Percentiles rank a stretch among this genome's conserved stretches.
Evolutionary conservation across 2,329 filamentous ascomycete genomes (phyloP).

Genomic region (Penicillium olsonii): DNA sequence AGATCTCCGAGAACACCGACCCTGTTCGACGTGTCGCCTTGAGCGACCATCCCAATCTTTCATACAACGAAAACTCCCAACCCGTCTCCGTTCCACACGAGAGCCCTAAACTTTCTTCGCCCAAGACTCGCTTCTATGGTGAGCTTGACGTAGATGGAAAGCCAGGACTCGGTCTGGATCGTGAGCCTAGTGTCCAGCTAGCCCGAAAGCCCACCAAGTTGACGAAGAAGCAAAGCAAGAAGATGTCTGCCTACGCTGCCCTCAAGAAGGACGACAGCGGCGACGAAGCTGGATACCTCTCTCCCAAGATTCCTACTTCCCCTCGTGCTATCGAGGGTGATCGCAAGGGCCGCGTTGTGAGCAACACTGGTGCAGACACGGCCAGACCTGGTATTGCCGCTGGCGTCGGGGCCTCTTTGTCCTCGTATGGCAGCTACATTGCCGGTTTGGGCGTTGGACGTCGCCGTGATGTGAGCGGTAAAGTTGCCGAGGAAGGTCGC

Average conservation of each 20-base stretch:
- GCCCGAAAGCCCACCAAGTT: conserved; percentile 32
- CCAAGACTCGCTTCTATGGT: conserved; percentile 43
- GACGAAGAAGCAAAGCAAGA: conserved; percentile 36
- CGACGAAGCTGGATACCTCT: conserved; percentile 20
- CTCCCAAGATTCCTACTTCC: conserved; percentile 8
- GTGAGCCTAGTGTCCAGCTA: conserved; percentile 24
- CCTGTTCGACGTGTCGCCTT: conserved; percentile 34
- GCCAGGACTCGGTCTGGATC: conserved; percentile 23
- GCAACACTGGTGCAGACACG: conserved; percentile 45
- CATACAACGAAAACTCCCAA: conserved; percentile 26
- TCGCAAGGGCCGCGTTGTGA: conserved; percentile 47
- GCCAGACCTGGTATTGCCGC: conserved; percentile 20
- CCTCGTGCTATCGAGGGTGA: conserved; percentile 31
- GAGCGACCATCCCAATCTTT: conserved; percentile 37
- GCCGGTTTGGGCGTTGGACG: conserved; percentile 47
- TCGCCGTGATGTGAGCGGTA: conserved; percentile 50
- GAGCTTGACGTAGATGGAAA: conserved; percentile 33
- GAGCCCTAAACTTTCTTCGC: conserved; percentile 32
- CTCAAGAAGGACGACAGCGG: conserved; percentile 34
- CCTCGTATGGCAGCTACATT: conserved; percentile 46
- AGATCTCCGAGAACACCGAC: conserved; percentile 26
- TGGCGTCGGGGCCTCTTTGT: conserved; percentile 33
- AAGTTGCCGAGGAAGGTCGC: conserved; percentile 49
- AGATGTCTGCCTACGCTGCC: conserved; percentile 35
- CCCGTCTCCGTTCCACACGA: conserved; percentile 20